Evolutionary conservation across 148 eudicot genomes (phyloP).

Genomic region (Heliosperma pusillum): DNA sequence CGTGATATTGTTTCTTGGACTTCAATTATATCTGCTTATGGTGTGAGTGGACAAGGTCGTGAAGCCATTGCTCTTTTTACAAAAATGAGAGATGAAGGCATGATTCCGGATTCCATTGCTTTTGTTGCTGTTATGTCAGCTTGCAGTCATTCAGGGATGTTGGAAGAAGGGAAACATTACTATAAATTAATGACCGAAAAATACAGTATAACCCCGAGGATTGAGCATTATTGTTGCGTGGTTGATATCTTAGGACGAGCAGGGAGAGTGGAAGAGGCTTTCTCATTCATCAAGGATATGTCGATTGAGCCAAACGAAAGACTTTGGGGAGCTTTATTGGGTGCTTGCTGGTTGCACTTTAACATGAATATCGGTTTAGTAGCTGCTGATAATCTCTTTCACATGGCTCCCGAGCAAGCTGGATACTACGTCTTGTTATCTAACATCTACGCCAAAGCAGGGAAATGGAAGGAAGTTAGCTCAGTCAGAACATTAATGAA

Average conservation of each 20-base stretch:
- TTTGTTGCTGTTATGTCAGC: conserved; percentile 75
- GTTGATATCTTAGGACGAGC: conserved; percentile 69
- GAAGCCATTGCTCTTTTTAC: conserved; percentile 51
- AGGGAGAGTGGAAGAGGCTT: conserved; percentile 55
- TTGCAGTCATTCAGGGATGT: conserved; percentile 81
- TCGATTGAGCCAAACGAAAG: conserved; percentile 53
- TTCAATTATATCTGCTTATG: conserved; percentile 74
- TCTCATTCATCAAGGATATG: conserved; percentile 52
- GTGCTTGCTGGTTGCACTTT: conserved; percentile 54
- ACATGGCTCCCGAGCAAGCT: conserved; percentile 53
- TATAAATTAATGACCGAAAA: conserved; percentile 53
- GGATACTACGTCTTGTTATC: conserved; percentile 64
- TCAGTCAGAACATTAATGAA: conserved; percentile 50
- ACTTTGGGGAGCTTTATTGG: conserved; percentile 66
- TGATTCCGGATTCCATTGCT: conserved; percentile 60
- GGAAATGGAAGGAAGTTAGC: conserved; percentile 62
- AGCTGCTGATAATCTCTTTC: conserved; percentile 59
- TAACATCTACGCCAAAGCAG: conserved; percentile 72
- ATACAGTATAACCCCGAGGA: conserved; percentile 51
- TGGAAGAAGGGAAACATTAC: conserved; percentile 48
- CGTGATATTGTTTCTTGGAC: conserved; percentile 87
- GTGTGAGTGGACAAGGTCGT: conserved; percentile 58
- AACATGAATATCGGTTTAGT: conserved; percentile 45
- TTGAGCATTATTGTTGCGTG: conserved; percentile 71
- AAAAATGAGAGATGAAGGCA: conserved; percentile 46